Evolutionary conservation across 2,329 filamentous ascomycete genomes (phyloP).

Genomic region (Tolypocladium tundrense): DNA sequence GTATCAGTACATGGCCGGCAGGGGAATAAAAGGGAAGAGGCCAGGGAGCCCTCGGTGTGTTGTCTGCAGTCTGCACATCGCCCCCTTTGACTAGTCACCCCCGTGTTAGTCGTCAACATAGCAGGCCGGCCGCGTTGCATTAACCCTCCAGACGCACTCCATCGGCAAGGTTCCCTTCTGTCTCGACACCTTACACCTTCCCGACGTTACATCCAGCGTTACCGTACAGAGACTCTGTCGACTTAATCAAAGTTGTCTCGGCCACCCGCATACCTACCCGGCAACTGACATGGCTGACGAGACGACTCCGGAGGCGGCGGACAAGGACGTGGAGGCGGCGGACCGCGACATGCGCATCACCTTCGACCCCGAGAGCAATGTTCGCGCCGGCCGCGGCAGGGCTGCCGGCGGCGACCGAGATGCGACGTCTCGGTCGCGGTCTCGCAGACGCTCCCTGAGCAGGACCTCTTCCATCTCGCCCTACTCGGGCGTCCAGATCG

Average conservation of each 20-base stretch:
- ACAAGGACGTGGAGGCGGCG: conserved; percentile 8
- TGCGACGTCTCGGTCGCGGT: conserved; percentile 8
- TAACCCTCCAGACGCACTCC: not conserved
- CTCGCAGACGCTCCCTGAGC: conserved; percentile 13
- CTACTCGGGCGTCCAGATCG: conserved; percentile 26
- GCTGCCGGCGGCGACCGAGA: conserved; percentile 2
- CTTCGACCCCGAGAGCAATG: conserved; percentile 12
- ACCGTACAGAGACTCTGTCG: not conserved
- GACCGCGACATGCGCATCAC: conserved; percentile 14
- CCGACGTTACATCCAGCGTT: not conserved
- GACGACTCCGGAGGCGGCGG: conserved; percentile 7
- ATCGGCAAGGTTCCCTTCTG: not conserved
- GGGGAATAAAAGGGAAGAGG: not conserved
- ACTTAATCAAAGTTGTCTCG: not conserved
- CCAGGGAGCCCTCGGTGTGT: not conserved
- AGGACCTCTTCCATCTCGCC: conserved; percentile 12
- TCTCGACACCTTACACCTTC: not conserved
- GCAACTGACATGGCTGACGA: conserved; percentile 9
- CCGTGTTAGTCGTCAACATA: not conserved
- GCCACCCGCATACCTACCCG: not conserved
- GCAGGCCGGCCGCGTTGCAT: not conserved
- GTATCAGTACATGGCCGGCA: not conserved
- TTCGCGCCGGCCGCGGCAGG: conserved; percentile 8
- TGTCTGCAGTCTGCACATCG: not conserved
- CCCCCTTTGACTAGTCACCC: not conserved